Base-by-base conservation (phyloP, 2,329 filamentous ascomycete species). In the Paraconiothyrium brasiliense region DNA sequence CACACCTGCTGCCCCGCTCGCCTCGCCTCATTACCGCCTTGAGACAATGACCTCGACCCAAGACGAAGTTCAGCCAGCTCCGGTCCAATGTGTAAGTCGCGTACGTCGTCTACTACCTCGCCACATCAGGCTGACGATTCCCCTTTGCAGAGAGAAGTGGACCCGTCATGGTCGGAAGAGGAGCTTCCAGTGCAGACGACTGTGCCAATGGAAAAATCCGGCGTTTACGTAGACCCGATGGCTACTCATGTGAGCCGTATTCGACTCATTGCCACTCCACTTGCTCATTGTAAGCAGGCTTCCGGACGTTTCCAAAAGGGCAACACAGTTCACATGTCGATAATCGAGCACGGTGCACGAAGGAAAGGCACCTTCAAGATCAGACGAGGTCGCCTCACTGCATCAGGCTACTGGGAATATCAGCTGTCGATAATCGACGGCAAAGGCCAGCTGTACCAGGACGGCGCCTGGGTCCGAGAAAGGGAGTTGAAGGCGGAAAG, bases 391-490 rank as follows among this genome's bases (percentile, higher is more conserved):
- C 62, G 62, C 1, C 59, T 59, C 48, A 67, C 71, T 49, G 13
- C 22, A 9, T 52, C 44, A 3, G 60, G 54, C n/a, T 76, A 63
- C 54, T 64, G 59, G 20, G 72, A 77, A 47, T 78, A 78, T 57
- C 72, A 74, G 62, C 67, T 77, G 20, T 46, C 43, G 20, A 46
- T 24, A 4, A 41, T 56, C 6, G 67, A 71, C 22, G 22, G 27
- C 11, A 62, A 67, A 10, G 60, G 50, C 44, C 49, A 50, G 35
- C 59, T 61, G 43, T 67, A 74, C 65, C 68, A 62, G 16, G 64
- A 66, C 35, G 69, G 74, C 37, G 64, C 60, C n/a, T 76, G 68
- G 67, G 57, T 73, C 27, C 72, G 75, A 11, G 76, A 77, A 54
- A 76, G 60, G 39, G 61, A 73, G 7, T 55, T 77, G 34, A 54